Evolutionary conservation across 352 stramenopile genomes (phyloP), one percentile per base, ranked within the genome.

Genomic region (Pythium biforme): DNA sequence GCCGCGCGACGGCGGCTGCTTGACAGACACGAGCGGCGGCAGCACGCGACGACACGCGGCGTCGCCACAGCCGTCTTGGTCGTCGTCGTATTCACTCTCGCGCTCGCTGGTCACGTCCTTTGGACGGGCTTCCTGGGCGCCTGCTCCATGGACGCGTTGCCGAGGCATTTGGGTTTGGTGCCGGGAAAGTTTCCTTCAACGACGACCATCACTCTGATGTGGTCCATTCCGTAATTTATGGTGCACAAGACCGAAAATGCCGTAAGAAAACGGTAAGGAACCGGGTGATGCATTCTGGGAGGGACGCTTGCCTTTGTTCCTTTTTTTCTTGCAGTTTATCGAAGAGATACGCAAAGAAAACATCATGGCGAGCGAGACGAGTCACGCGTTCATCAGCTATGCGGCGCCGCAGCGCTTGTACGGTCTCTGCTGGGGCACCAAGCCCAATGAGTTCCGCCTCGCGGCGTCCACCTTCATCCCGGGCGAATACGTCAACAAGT

Each of bases 401-500:
- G 64, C 54, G 33, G 77, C 85, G 51, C 70, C 75, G 20, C 72
- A 90, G 40, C 76, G 81, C 14, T 70, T 94, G 22, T 91, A 92
- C 65, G 85, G 85, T 14, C 79, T 94, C 26, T 91, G 83, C 62
- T 94, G 85, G 85, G 66, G 77, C 15, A 86, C 81, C 0, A 75
- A 88, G 22, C 46, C 77, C 14, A 88, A 68, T 43, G 76, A 75
- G 23, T 71, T 91, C 59, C 81, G 83, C 22, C 75, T 94, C 26
- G 85, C 83, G 12, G 78, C 75, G 31, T 89, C 85, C 23, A 91
- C 83, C 7, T 92, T 92, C 69, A 93, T 94, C 51, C 68, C 79
- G 4, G 84, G 84, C 52, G 84, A 93, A 66, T 95, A 95, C 69
- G 77, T 84, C 54, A 95, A 95, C 75, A 93, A 93, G 50, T 79